phyloP scores from a whole-genome alignment of 2,329 filamentous ascomycete genomes.

The Sordariomycetes sp. region DNA sequence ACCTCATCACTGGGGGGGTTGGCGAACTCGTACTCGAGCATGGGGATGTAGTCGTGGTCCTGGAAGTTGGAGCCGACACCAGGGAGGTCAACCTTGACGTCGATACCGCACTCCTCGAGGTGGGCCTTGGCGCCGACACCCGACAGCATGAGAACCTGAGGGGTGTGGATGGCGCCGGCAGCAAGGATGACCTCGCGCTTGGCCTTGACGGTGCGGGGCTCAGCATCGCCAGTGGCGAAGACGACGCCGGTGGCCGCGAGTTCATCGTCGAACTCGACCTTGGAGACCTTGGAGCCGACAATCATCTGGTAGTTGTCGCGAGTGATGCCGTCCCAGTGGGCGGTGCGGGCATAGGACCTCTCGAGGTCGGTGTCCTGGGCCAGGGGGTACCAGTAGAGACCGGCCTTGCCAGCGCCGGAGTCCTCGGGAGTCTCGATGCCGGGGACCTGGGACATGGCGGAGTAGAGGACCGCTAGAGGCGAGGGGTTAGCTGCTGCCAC shows the following conservation, averaged over 20 bases:
- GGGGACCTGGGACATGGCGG: constrained; percentile 11
- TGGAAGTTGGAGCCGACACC: constrained; percentile 48
- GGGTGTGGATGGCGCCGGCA: constrained; percentile 35
- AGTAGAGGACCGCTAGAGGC: constrained; percentile 6
- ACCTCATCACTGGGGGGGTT: constrained; percentile 1
- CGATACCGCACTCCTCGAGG: constrained; percentile 27
- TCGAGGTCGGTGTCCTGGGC: constrained; percentile 10
- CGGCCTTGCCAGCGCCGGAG: constrained; percentile 12
- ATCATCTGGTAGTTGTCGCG: constrained; percentile 14
- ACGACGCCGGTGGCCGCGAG: constrained; percentile 13
- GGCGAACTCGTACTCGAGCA: not conserved
- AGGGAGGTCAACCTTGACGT: constrained; percentile 31
- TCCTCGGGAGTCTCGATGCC: constrained; percentile 12
- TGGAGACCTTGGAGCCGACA: constrained; percentile 11
- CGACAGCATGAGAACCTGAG: constrained; percentile 36
- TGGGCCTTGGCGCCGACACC: constrained; percentile 30
- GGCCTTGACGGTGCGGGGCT: constrained; percentile 11
- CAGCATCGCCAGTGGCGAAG: constrained; percentile 8
- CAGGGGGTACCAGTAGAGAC: constrained; percentile 14
- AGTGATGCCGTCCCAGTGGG: constrained; percentile 12
- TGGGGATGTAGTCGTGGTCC: constrained; percentile 24
- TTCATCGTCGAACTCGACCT: constrained; percentile 11
- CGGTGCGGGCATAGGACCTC: constrained; percentile 14
- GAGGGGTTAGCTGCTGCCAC: not conserved
- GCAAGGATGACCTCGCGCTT: constrained; percentile 33